Evolutionary conservation across 2,329 filamentous ascomycete genomes (phyloP), one percentile per base, ranked within the genome.

Genomic region (Diplodia seriata): DNA sequence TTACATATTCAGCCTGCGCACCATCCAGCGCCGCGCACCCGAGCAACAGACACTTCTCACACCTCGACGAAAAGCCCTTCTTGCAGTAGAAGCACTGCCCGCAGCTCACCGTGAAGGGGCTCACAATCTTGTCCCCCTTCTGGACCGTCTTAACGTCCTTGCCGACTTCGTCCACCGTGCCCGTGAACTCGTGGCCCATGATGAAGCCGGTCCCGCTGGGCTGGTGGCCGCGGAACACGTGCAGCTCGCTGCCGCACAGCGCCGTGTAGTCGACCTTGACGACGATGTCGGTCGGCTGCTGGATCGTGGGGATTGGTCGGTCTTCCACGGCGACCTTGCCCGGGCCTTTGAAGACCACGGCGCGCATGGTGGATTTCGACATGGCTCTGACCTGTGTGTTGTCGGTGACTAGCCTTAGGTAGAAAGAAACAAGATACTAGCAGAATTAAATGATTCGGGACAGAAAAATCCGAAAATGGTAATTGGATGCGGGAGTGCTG

Each of bases 101-200:
- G 77, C 79, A 81, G 2, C 75, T 78, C 0, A 74, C 72, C 4
- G 93, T 97, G 78, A 97, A 97, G 0, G 94, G 92, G 29, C 90
- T 87, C 23, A 97, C 92, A 38, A 97, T 84, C 73, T 87, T 87
- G 77, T 97, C 93, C 5, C 93, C 93, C 64, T 90, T 82, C 70
- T 88, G 82, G 70, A 97, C 83, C 0, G 84, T 87, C 73, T 86
- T 89, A 55, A 97, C 91, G 2, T 81, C 84, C 18, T 85, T 81
- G 0, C 93, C 93, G 54, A 85, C 81, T 70, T 91, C 87, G 40
- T 89, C 85, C 11, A 97, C 87, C 29, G 84, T 85, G 5, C 94
- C 94, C 1, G 91, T 92, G 75, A 97, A 96, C 76, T 97, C 94
- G 77, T 97, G 94, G 68, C 93, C 91, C 90, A 87, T 89, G 68